Base-by-base conservation (phyloP, 2,329 filamentous ascomycete genomes). In the Pseudogymnoascus sp. region DNA sequence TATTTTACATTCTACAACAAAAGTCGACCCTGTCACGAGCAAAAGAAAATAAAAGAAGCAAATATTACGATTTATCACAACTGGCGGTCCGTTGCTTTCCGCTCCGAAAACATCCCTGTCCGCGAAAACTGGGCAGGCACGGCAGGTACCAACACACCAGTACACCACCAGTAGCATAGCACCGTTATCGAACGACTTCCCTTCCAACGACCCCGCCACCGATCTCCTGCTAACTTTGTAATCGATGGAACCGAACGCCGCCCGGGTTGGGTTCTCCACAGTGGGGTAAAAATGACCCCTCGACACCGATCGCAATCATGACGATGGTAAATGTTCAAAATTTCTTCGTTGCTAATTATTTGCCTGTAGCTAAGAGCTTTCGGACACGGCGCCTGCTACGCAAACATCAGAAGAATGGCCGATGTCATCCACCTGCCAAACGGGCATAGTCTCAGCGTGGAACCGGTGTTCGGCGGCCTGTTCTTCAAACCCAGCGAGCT, bases 391-490 rank as follows among this genome's bases (percentile, higher is more conserved):
- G 29, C 48, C 29, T 12, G 48, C 48, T 55, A 33, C 29, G 48
- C 48, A 21, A 55, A 13, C 29, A 55, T 10, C 9, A 21, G 29
- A 33, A 17, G 8, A 35, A 55, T 55, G 48, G 6, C 29, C 15
- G 67, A 59, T 58, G 73, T 83, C 55, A 80, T 92, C 64, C 84
- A 89, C 74, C 80, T 97, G 68, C 93, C 93, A 58, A 95, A 97
- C 76, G 93, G 92, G 71, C 91, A 94, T 76, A 87, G 82, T 66
- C 83, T 94, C 71, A 88, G 87, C 2, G 89, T 96, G 33, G 86
- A 85, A 12, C 90, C 92, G 0, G 91, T 96, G 27, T 97, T 96
- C 73, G 91, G 90, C n/a, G 93, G 93, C 33, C 81, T 94, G 62
- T 90, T 88, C 70, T 97, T 97, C 85, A 94, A 92, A 74, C 84